phyloP scores from a whole-genome alignment of 208 protist genomes.

The Dictyostelium gargantuum region DNA sequence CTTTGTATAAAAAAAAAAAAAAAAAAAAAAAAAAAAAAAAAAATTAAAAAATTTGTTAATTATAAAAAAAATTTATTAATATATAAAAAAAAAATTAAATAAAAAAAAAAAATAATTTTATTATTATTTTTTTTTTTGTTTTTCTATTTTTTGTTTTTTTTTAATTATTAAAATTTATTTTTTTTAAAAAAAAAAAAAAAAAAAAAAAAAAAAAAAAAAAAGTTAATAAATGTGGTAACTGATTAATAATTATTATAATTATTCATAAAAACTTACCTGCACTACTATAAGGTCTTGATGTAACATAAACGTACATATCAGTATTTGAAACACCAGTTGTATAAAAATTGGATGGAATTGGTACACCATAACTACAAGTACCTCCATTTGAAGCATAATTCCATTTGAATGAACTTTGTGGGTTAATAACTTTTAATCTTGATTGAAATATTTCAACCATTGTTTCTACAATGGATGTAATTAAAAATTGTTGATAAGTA shows the following conservation, averaged over 20 bases:
- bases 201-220: too few species aligned
- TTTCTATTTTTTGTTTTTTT: too few species aligned
- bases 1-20: too few species aligned
- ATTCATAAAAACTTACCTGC: conserved; percentile 3
- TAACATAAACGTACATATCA: conserved; percentile 49
- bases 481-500: not conserved
- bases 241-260: too few species aligned
- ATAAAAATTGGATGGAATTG: not conserved
- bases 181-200: too few species aligned
- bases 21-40: too few species aligned
- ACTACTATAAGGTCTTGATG: not conserved
- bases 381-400: not conserved
- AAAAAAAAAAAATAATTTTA: too few species aligned
- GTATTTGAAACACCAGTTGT: not conserved
- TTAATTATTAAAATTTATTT: too few species aligned
- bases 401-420: not conserved
- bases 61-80: too few species aligned
- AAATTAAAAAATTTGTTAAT: too few species aligned
- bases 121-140: too few species aligned
- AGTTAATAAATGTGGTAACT: not conserved
- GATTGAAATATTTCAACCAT: not conserved
- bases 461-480: not conserved
- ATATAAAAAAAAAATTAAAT: too few species aligned
- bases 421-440: not conserved
- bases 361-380: not conserved